Conservation (phyloP, 805 yeast species). For the Clavispora fructus region DNA sequence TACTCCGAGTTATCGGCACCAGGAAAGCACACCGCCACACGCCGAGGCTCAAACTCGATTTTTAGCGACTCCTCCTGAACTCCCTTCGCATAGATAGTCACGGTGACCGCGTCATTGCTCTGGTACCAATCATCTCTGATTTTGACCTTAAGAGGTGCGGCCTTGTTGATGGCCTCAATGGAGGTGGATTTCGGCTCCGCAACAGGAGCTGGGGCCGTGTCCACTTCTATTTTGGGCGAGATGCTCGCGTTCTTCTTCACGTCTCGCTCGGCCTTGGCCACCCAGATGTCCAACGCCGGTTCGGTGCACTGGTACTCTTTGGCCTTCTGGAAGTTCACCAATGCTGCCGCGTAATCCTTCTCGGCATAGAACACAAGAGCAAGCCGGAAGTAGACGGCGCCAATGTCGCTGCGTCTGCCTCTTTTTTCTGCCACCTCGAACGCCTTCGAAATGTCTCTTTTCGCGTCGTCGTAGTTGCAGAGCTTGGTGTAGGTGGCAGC, state of each 20-base stretch:
- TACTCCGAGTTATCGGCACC: slow-evolving; percentile 50
- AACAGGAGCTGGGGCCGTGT: not conserved
- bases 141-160: slow-evolving; percentile 35
- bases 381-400: slow-evolving; percentile 43
- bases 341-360: slow-evolving; percentile 39
- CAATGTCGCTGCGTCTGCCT: slow-evolving; percentile 44
- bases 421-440: slow-evolving; percentile 39
- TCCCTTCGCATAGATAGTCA: slow-evolving; percentile 67
- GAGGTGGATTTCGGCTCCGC: slow-evolving; percentile 17
- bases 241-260: slow-evolving; percentile 12
- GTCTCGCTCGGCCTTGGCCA: slow-evolving; percentile 31
- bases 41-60: slow-evolving; percentile 32
- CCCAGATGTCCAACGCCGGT: slow-evolving; percentile 46
- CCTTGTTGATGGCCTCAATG: slow-evolving; percentile 30
- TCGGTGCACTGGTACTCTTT: slow-evolving; percentile 40
- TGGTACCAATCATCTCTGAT: slow-evolving; percentile 55
- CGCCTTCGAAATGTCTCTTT: slow-evolving; percentile 42
- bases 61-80: slow-evolving; percentile 47
- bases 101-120: slow-evolving; percentile 46
- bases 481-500: slow-evolving; percentile 46
- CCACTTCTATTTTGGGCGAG: not conserved
- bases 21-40: slow-evolving; percentile 44
- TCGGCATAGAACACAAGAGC: slow-evolving; percentile 42
- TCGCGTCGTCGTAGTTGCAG: slow-evolving; percentile 44
- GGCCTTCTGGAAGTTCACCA: slow-evolving; percentile 39